Percentiles rank a stretch among this genome's conserved stretches.
Evolutionary conservation across 352 stramenopile species (phyloP).

Genomic region (Aphanomyces euteiches): DNA sequence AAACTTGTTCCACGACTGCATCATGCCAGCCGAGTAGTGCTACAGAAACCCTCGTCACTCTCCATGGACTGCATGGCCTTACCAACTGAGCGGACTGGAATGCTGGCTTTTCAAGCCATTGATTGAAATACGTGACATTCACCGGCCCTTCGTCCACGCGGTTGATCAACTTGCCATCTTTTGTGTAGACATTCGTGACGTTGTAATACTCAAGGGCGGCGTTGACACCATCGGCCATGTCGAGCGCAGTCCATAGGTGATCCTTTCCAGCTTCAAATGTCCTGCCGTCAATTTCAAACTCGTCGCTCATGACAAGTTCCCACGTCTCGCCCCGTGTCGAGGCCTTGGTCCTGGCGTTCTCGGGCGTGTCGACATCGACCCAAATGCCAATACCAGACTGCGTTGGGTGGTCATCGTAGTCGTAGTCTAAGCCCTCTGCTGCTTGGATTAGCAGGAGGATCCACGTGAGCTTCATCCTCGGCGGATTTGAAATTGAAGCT

Average conservation of each 20-base stretch:
- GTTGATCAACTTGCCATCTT: constrained; percentile 55
- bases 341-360: constrained; percentile 37
- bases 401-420: constrained; percentile 36
- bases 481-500: too few relatives aligned
- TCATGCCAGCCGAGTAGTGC: constrained; percentile 67
- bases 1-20: constrained; percentile 92
- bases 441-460: too few relatives aligned
- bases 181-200: constrained; percentile 67
- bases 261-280: constrained; percentile 88
- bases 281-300: constrained; percentile 85
- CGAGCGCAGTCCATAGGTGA: constrained; percentile 89
- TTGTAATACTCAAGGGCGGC: constrained; percentile 91
- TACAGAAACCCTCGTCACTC: constrained; percentile 31
- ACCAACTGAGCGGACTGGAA: constrained; percentile 47
- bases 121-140: constrained; percentile 50
- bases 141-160: constrained; percentile 43
- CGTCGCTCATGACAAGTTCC: constrained; percentile 88
- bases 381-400: constrained; percentile 52
- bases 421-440: neutral
- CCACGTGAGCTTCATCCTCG: too few relatives aligned
- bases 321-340: constrained; percentile 48
- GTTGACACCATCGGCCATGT: constrained; percentile 94
- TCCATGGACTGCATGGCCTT: neutral
- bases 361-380: constrained; percentile 51
- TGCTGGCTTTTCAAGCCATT: constrained; percentile 46